phyloP scores from a whole-genome alignment of 2,329 filamentous ascomycete genomes.

The Penicillium sp. region DNA sequence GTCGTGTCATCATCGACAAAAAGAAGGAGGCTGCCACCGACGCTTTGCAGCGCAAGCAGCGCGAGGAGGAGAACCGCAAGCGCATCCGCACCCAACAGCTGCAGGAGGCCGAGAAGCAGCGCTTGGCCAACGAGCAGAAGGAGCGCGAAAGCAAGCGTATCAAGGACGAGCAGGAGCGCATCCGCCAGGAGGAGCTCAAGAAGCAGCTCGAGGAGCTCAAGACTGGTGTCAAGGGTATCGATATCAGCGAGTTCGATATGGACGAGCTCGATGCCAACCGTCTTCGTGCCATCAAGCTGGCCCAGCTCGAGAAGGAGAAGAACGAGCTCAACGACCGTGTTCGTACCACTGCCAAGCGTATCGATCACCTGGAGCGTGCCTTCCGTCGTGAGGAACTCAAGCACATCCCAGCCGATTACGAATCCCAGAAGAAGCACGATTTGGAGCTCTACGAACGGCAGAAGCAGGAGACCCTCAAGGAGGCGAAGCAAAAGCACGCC shows the following conservation, averaged over 20 bases:
- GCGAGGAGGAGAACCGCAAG: constrained; percentile 89
- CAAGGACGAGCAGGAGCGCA: constrained; percentile 84
- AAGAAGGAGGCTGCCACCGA: constrained; percentile 96
- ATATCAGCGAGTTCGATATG: constrained; percentile 71
- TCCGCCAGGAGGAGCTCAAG: constrained; percentile 91
- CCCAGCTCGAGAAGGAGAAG: constrained; percentile 97
- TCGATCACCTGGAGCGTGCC: constrained; percentile 95
- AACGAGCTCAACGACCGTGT: constrained; percentile 91
- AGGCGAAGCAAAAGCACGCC: constrained; percentile 85
- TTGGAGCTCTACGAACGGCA: constrained; percentile 77
- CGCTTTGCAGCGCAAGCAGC: constrained; percentile 83
- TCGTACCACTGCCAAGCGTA: constrained; percentile 88
- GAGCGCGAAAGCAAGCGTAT: constrained; percentile 86
- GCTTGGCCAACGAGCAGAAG: constrained; percentile 88
- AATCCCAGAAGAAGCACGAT: constrained; percentile 78
- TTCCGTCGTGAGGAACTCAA: constrained; percentile 95
- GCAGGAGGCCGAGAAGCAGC: constrained; percentile 85
- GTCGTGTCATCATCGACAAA: constrained; percentile 91
- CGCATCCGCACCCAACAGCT: constrained; percentile 83
- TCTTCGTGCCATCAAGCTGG: constrained; percentile 91
- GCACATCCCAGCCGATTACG: constrained; percentile 85
- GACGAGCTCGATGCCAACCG: constrained; percentile 86
- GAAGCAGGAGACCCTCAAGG: constrained; percentile 76
- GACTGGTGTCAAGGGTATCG: constrained; percentile 80
- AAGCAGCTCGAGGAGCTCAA: constrained; percentile 91